Conservation (phyloP, 805 yeast genomes). For the Candida ascalaphidarum region DNA sequence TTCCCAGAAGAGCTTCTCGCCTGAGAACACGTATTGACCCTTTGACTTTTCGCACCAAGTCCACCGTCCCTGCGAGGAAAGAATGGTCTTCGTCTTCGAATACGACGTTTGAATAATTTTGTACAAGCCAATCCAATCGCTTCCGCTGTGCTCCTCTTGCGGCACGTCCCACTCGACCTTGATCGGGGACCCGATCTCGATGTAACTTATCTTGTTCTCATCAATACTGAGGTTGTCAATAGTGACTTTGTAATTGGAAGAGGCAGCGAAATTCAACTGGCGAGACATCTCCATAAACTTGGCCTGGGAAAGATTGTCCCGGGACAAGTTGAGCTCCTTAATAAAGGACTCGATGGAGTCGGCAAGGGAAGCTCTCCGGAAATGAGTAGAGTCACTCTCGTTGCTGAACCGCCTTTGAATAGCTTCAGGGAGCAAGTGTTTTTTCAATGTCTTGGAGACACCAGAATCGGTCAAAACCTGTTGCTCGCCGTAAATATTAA, state of each 20-base stretch:
- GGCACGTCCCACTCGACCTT: slow-evolving; percentile 49
- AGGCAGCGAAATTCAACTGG: slow-evolving; percentile 27
- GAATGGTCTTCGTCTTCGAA: slow-evolving; percentile 45
- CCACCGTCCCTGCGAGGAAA: slow-evolving; percentile 68
- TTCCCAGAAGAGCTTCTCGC: slow-evolving; percentile 48
- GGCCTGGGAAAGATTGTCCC: slow-evolving; percentile 21
- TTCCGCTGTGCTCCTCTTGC: slow-evolving; percentile 7
- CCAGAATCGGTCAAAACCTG: slow-evolving; percentile 48
- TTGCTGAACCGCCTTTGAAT: slow-evolving; percentile 23
- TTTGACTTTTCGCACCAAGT: slow-evolving; percentile 25
- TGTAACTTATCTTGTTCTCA: slow-evolving; percentile 2
- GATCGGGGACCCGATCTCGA: slow-evolving; percentile 45
- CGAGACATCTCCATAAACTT: slow-evolving; percentile 32
- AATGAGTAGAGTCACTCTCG: slow-evolving; percentile 5
- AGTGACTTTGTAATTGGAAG: slow-evolving; percentile 19
- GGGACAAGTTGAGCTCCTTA: slow-evolving; percentile 28
- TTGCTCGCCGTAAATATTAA: slow-evolving; percentile 61
- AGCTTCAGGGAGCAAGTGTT: slow-evolving; percentile 31
- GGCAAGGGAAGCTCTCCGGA: slow-evolving; percentile 26
- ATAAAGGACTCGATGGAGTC: slow-evolving; percentile 40
- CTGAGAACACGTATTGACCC: slow-evolving; percentile 44
- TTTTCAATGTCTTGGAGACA: slow-evolving; percentile 35
- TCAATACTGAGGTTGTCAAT: slow-evolving; percentile 14
- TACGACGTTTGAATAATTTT: slow-evolving; percentile 50
- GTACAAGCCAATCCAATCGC: slow-evolving; percentile 77